phyloP scores from a whole-genome alignment of 257 asterid species.

The Perilla frutescens region DNA sequence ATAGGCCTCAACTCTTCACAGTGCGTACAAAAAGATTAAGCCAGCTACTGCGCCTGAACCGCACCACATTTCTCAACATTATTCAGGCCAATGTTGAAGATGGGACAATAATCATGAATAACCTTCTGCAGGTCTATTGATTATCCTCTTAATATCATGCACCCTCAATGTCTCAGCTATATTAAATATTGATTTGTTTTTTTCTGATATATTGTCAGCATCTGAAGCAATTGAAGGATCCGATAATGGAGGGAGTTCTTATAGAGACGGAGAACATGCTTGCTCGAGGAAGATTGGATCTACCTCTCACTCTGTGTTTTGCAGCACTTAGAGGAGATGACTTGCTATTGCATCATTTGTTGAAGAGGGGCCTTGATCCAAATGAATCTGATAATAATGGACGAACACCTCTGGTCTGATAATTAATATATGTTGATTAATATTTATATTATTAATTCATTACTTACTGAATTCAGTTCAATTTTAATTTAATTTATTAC shows the following conservation, averaged over 20 bases:
- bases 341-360: constrained; percentile 79
- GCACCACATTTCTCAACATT: constrained; percentile 77
- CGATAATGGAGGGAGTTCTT: constrained; percentile 89
- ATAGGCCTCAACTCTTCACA: constrained; percentile 90
- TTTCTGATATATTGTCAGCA: constrained; percentile 53
- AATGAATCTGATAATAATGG: constrained; percentile 86
- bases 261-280: constrained; percentile 91
- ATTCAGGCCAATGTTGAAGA: constrained; percentile 94
- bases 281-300: constrained; percentile 94
- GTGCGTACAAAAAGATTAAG: constrained; percentile 83
- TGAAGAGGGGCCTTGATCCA: constrained; percentile 93
- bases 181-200: background rate
- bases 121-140: constrained; percentile 71
- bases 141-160: background rate
- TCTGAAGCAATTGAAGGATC: constrained; percentile 78
- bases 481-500: background rate
- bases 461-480: constrained; percentile 18
- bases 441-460: background rate
- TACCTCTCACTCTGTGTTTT: constrained; percentile 90
- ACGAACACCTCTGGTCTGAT: constrained; percentile 70
- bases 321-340: constrained; percentile 94
- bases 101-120: constrained; percentile 90
- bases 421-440: constrained; percentile 23
- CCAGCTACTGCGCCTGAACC: constrained; percentile 82
- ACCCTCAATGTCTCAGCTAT: background rate